Evolutionary conservation across 1,284 basidiomycete genomes (phyloP), one percentile per base, ranked within the genome.

Genomic region (Sphaerobolus stellatus): DNA sequence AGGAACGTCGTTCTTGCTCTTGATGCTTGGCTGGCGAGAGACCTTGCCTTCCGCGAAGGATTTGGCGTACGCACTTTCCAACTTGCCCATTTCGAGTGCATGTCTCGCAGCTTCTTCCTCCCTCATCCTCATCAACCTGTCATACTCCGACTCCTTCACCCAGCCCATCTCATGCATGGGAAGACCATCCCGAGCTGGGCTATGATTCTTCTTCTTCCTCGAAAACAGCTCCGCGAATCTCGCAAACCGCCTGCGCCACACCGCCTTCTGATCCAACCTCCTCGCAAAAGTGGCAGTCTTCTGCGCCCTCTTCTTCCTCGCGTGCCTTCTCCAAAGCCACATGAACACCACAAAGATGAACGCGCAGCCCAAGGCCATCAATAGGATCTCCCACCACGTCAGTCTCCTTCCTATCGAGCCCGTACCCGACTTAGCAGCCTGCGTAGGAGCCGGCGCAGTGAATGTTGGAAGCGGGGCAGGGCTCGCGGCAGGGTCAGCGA

Each of bases 351-450:
- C 56, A 66, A 90, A 86, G 67, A 92, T 84, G 70, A 89, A 86
- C 11, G 84, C 82, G 65, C 86, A 88, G 6, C 89, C 89, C 29
- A 90, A 78, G 1, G 84, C 75, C 86, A 91, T 90, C 56, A 92
- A 78, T 38, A 90, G 74, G 59, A 90, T 90, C 69, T 91, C 76
- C 89, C 90, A 92, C 87, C 88, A 90, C 56, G 74, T 71, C 11
- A 91, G 71, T 16, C 68, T 70, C n/a, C n/a, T n/a, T n/a, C n/a
- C n/a, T n/a, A n/a, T n/a, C n/a, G n/a, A n/a, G 11, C 62, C 59
- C 22, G 64, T 61, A 38, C 58, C 66, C n/a, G 64, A 68, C n/a
- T 63, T 67, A 13, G 68, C 61, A 2, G 67, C 64, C 11, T 75
- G 74, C 4, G 64, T 61, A 22, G 82, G 81, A 14, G 72, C 68